phyloP scores from a whole-genome alignment of 108 stramenopile genomes.

The Stephanodiscus triporus region DNA sequence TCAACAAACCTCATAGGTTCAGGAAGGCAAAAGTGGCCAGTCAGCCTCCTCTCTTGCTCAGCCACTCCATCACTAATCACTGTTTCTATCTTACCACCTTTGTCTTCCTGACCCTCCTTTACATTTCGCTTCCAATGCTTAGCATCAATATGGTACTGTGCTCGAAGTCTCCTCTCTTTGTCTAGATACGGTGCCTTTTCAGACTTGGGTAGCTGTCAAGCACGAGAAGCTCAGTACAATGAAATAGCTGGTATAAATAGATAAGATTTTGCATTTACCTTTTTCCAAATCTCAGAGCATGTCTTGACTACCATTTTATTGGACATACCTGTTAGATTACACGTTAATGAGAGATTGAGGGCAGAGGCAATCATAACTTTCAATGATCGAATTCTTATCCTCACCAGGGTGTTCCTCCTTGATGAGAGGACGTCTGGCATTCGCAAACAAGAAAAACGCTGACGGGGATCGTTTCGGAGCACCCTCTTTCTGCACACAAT shows the following conservation, averaged over 20 bases:
- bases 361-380: background rate
- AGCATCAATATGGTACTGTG: conserved; percentile 23
- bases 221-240: background rate
- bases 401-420: conserved; percentile 37
- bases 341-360: background rate
- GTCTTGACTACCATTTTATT: conserved; percentile 21
- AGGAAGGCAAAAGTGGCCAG: background rate
- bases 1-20: background rate
- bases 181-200: conserved; percentile 33
- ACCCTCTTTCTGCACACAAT: conserved; percentile 38
- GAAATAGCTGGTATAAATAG: background rate
- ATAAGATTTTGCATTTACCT: conserved; percentile 9
- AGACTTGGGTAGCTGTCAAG: conserved; percentile 4
- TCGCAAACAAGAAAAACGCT: conserved; percentile 59
- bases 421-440: conserved; percentile 34
- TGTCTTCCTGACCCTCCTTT: conserved; percentile 6
- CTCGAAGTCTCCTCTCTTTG: conserved; percentile 27
- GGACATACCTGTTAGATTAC: background rate
- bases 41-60: background rate
- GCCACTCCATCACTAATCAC: conserved; percentile 10
- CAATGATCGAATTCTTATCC: background rate
- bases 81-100: conserved; percentile 2
- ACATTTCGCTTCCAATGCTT: conserved; percentile 21
- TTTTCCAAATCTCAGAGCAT: conserved; percentile 20
- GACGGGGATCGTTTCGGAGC: conserved; percentile 63